Conservation (phyloP, 306 rosid genomes). For the Hylodesmum podocarpum region DNA sequence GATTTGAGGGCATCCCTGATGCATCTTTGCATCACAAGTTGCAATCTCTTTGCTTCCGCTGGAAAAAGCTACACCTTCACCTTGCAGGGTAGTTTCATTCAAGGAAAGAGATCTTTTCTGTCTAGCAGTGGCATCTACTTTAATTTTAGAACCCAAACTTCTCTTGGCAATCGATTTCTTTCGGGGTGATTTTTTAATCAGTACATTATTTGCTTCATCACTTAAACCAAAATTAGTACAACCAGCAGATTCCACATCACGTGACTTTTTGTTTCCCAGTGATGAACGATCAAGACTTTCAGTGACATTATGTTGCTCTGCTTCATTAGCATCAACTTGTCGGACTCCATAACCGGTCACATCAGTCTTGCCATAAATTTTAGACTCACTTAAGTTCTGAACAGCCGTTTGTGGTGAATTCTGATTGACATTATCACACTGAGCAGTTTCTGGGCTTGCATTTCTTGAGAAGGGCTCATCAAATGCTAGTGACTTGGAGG, state of each 20-base stretch:
- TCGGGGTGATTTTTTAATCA: conserved; percentile 36
- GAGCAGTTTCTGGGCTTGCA: conserved; percentile 28
- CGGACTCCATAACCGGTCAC: conserved; percentile 32
- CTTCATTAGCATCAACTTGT: conserved; percentile 29
- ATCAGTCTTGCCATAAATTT: conserved; percentile 36
- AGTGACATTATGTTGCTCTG: conserved; percentile 35
- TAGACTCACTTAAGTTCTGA: conserved; percentile 31
- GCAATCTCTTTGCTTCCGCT: conserved; percentile 33
- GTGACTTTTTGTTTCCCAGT: conserved; percentile 35
- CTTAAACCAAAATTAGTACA: conserved; percentile 31
- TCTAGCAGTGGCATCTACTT: conserved; percentile 42
- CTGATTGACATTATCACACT: conserved; percentile 28
- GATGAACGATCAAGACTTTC: conserved; percentile 35
- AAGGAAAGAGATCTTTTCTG: conserved; percentile 43
- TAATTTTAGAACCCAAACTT: conserved; percentile 64
- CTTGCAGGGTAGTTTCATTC: conserved; percentile 32
- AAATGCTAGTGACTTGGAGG: conserved; percentile 30
- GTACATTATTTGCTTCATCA: conserved; percentile 37
- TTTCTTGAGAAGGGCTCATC: conserved; percentile 34
- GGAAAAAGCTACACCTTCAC: conserved; percentile 26
- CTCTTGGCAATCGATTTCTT: conserved; percentile 54
- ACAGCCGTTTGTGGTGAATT: conserved; percentile 33
- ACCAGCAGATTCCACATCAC: conserved; percentile 36
- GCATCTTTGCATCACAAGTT: conserved; percentile 25
- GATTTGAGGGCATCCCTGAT: conserved; percentile 33